phyloP scores from a whole-genome alignment of 2,329 filamentous ascomycete species.

The Leptoxyphium fumago region DNA sequence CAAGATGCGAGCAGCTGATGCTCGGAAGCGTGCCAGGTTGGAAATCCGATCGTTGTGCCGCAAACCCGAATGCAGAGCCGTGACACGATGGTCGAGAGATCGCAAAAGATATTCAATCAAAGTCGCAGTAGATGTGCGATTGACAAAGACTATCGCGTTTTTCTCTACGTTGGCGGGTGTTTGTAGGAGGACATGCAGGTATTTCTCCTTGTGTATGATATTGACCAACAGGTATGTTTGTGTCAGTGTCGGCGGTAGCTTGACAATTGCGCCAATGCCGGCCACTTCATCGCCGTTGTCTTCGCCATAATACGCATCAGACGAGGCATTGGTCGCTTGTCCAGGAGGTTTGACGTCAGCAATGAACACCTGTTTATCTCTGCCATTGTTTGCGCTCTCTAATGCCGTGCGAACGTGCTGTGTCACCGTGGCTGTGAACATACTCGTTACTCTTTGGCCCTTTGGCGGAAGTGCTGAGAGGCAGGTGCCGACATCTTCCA shows the following conservation, averaged over 20 bases:
- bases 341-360: constrained; percentile 66
- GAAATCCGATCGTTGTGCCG: constrained; percentile 71
- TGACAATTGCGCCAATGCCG: constrained; percentile 83
- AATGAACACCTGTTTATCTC: constrained; percentile 66
- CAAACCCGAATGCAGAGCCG: constrained; percentile 75
- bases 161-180: constrained; percentile 63
- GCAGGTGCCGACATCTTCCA: constrained; percentile 86
- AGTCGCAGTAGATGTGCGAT: constrained; percentile 76
- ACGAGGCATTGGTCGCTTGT: constrained; percentile 33
- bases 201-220: constrained; percentile 86
- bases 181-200: constrained; percentile 74
- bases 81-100: constrained; percentile 76
- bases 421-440: constrained; percentile 94
- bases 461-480: constrained; percentile 67
- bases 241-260: constrained; percentile 69
- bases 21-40: constrained; percentile 84
- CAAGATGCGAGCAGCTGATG: constrained; percentile 72
- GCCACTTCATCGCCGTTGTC: constrained; percentile 64
- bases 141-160: constrained; percentile 85
- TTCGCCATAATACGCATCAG: background rate
- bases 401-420: constrained; percentile 69
- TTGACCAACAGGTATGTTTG: constrained; percentile 82
- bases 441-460: constrained; percentile 69
- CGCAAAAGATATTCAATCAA: constrained; percentile 79
- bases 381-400: constrained; percentile 52